A percentile compares a stretch with the other conserved stretches of the same genome.
phyloP scores from a whole-genome alignment of 2,329 filamentous ascomycete genomes.

The Lasiodiplodia hormozganensis region DNA sequence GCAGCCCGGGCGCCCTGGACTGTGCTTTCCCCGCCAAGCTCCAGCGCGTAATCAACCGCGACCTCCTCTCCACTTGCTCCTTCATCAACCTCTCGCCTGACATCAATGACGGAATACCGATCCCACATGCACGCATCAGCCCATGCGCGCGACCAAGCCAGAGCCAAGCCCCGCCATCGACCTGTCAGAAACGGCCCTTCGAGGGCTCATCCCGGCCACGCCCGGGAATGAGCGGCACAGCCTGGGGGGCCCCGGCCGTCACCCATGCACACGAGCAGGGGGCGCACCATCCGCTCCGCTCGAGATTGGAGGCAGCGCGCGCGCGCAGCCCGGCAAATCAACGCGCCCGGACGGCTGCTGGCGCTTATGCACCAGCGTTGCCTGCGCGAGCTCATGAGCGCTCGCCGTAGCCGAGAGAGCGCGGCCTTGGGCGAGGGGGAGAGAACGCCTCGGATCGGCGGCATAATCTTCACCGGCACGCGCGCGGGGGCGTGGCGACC shows the following conservation, averaged over 20 bases:
- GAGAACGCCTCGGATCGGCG: slow-evolving; percentile 26
- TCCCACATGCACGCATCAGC: slow-evolving; percentile 32
- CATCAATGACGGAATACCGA: slow-evolving; percentile 30
- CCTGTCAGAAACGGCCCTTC: slow-evolving; percentile 31
- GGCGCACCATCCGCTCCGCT: slow-evolving; percentile 25
- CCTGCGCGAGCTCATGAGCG: slow-evolving; percentile 2
- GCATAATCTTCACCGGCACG: slow-evolving; percentile 29
- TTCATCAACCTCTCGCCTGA: slow-evolving; percentile 30
- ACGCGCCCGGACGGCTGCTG: slow-evolving; percentile 1
- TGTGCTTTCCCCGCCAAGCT: slow-evolving; percentile 11
- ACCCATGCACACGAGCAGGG: slow-evolving; percentile 25
- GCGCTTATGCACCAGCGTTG: slow-evolving; percentile 31
- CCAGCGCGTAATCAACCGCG: slow-evolving; percentile 22
- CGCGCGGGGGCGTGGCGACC: slow-evolving; percentile 11
- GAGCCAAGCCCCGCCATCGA: slow-evolving; percentile 30
- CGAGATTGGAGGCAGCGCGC: slow-evolving; percentile 25
- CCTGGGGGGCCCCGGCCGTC: slow-evolving; percentile 4
- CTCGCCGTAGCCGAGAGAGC: neutral
- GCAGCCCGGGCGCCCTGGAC: slow-evolving; percentile 4
- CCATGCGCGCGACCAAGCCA: slow-evolving; percentile 28
- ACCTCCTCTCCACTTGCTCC: slow-evolving; percentile 26
- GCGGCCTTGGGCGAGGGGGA: neutral
- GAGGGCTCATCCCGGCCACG: slow-evolving; percentile 24
- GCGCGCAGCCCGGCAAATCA: slow-evolving; percentile 27
- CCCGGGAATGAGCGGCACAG: slow-evolving; percentile 26